These are phyloP conservation scores for Cornus florida DNA, from an alignment of 148 eudicot genomes.

Conservation along the genomic window DNA sequence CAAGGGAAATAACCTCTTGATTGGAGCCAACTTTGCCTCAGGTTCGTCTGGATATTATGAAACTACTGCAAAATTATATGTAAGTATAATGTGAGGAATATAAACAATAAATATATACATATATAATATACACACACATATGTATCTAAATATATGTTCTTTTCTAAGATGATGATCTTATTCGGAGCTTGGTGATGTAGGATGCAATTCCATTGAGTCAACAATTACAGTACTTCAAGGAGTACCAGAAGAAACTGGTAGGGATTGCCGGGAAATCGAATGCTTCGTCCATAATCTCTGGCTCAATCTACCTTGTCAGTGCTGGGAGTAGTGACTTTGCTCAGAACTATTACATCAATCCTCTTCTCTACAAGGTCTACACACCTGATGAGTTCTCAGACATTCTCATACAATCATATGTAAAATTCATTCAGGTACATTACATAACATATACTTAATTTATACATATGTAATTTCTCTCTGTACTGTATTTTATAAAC, in stretches of 20 bases:
- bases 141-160: not conserved
- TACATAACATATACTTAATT: too few relatives aligned
- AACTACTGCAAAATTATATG: conserved; percentile 55
- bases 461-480: too few relatives aligned
- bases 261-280: conserved; percentile 42
- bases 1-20: conserved; percentile 40
- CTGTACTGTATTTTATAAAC: too few relatives aligned
- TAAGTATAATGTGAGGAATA: conserved; percentile 22
- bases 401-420: conserved; percentile 41
- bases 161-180: not conserved
- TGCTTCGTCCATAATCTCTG: conserved; percentile 47
- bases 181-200: conserved; percentile 25
- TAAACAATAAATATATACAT: not conserved
- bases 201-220: conserved; percentile 41
- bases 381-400: conserved; percentile 47
- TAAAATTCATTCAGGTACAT: conserved; percentile 45
- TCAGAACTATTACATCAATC: conserved; percentile 67
- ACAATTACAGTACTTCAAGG: conserved; percentile 52
- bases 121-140: not conserved
- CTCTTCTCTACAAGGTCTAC: conserved; percentile 53
- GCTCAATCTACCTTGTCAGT: conserved; percentile 46
- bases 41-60: conserved; percentile 66
- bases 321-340: conserved; percentile 71
- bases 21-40: conserved; percentile 72
- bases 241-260: conserved; percentile 46